Base-by-base conservation (phyloP, 345 rosid genomes). In the Mallotus nudiflorus region DNA sequence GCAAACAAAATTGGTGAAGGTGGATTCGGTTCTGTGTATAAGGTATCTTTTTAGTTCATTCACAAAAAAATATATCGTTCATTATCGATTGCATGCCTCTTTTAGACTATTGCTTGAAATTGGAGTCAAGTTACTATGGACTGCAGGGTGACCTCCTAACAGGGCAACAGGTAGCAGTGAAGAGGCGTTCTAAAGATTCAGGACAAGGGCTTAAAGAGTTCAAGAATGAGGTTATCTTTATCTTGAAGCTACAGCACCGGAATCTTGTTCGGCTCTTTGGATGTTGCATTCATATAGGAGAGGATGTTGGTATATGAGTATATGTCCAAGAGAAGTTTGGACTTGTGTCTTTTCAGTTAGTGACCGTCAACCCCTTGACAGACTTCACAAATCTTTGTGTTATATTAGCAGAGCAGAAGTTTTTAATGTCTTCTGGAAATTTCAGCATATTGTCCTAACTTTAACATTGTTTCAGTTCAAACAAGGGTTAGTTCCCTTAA, bases 181-280 rank as follows among this genome's bases (percentile, higher is more conserved):
- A 69, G 55, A 57, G 72, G 31, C 65, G 57, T 18, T 56, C 72
- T 29, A 69, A 57, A 46, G 72, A 69, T 46, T 69, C 72, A 31
- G 55, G 56, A 45, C 72, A 69, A 58, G 72, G 72, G 39, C 28
- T 69, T 49, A 19, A 56, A 45, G 72, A 68, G 62, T 68, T 68
- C 51, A 68, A 55, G 33, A 66, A 66, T 37, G 70, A 67, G n/a
- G 70, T 67, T 13, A 37, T 67, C 50, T 53, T 67, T 33, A 69
- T 69, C 24, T 56, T 55, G 19, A 69, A 57, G 28, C 65, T 69
- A 40, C 72, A 69, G 65, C 72, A 57, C 65, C 28, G 56, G 72
- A 69, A 69, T 69, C 72, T 69, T 42, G 65, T 68, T 42, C 42
- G 65, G 72, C 72, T 68, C 9, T 51, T 69, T 18, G 72, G 72